Evolutionary conservation across 345 rosid genomes (phyloP), one percentile per base, ranked within the genome.

Genomic region (Lepidium sativum): DNA sequence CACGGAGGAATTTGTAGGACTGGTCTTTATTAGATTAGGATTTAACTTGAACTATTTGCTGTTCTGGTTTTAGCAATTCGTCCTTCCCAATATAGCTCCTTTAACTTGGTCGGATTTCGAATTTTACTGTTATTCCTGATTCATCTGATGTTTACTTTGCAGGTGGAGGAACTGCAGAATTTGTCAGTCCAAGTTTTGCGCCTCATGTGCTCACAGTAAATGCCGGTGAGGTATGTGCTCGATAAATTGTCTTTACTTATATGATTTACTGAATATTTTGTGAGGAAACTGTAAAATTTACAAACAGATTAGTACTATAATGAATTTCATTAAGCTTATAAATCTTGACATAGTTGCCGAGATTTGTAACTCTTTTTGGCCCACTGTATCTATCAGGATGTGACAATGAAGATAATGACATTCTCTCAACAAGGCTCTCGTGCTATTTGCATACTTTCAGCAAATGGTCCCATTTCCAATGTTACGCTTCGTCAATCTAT

Each of bases 361-460:
- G 40, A 49, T 65, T 67, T 67, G 31, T 50, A 5, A 65, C 60
- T 58, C 27, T 58, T 15, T 71, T 33, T 47, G 38, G 43, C 21
- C 20, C 53, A 50, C 21, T 70, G 50, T 9, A 60, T 67, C 17
- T 34, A 71, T 32, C 72, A 94, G 99, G 99, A 94, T 79, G 91
- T 94, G 64, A 81, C 79, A 9, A 94, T 85, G 99, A 94, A 91
- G 80, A 69, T 94, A 53, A 88, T 94, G 96, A 78, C 89, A 48
- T 85, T 94, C 68, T 83, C 92, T 63, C 95, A 88, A 70, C 92
- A 88, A 82, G 83, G 84, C 58, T 57, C 87, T 63, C 92, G 84
- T 45, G 91, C 97, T 68, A 82, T 91, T 21, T 91, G 99, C 66
- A 63, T 94, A 67, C 96, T 90, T 37, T 90, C 92, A 12, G 97